These are phyloP conservation scores for Fusarium secorum DNA, from an alignment of 2,329 filamentous ascomycete genomes.

Conservation along the genomic window DNA sequence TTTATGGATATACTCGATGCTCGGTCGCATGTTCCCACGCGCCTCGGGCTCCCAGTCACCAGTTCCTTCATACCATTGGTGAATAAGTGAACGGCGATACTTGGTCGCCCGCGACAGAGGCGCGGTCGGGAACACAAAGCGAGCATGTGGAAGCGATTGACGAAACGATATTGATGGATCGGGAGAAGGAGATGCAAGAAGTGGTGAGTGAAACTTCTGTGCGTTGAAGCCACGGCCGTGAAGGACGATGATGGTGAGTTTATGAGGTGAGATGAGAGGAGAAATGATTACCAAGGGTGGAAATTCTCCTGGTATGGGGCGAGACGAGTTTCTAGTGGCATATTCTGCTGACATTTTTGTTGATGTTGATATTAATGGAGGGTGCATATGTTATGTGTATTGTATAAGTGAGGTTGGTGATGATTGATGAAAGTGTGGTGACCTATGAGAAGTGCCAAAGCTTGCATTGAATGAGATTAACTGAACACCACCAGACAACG, in stretches of 20 bases:
- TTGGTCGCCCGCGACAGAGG: constrained; percentile 46
- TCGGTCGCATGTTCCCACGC: constrained; percentile 51
- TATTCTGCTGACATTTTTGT: not conserved
- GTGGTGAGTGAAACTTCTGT: constrained; percentile 49
- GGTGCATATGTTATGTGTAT: not conserved
- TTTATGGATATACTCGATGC: constrained; percentile 49
- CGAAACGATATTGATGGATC: constrained; percentile 36
- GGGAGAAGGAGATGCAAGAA: constrained; percentile 45
- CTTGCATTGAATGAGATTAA: not conserved
- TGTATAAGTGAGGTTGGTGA: not conserved
- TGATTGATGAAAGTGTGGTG: not conserved
- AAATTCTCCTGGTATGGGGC: constrained; percentile 36
- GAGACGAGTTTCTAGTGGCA: not conserved
- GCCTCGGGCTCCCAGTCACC: constrained; percentile 47
- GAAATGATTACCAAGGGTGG: constrained; percentile 30
- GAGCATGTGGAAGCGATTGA: constrained; percentile 51
- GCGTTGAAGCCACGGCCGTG: constrained; percentile 58
- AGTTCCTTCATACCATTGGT: constrained; percentile 49
- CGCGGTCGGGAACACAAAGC: constrained; percentile 61
- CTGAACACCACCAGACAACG: not conserved
- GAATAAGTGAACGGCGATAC: constrained; percentile 45
- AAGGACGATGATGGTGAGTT: constrained; percentile 57
- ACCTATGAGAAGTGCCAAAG: not conserved
- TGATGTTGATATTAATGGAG: not conserved
- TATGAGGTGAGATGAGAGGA: constrained; percentile 45